Percentiles rank a stretch among this genome's conserved stretches.
Conservation (phyloP, 2,329 filamentous ascomycete genomes). For the Aureobasidium sp. region DNA sequence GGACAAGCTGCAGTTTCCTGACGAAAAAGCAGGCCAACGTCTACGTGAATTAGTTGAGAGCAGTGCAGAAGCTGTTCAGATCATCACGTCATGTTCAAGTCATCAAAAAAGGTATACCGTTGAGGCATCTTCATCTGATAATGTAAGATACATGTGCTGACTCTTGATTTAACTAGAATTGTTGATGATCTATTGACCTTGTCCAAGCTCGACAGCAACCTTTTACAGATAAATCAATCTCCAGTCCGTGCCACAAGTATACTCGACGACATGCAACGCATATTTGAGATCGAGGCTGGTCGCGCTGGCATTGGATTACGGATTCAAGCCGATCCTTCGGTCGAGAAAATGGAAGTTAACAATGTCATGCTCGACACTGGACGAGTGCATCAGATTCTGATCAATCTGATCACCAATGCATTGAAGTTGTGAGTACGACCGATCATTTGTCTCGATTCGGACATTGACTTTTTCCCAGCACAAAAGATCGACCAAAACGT, state of each 20-base stretch:
- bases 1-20: constrained; percentile 1
- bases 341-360: constrained; percentile 16
- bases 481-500: constrained; percentile 19
- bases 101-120: constrained; percentile 35
- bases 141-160: background rate
- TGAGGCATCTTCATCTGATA: background rate
- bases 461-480: constrained; percentile 5
- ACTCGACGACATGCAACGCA: constrained; percentile 26
- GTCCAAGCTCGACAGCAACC: constrained; percentile 40
- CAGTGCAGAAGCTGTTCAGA: constrained; percentile 33
- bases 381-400: constrained; percentile 23
- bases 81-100: constrained; percentile 40
- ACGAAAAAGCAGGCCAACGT: constrained; percentile 17
- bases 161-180: constrained; percentile 24
- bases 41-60: constrained; percentile 26
- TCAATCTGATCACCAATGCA: constrained; percentile 26
- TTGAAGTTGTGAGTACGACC: constrained; percentile 21
- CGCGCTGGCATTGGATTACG: constrained; percentile 24
- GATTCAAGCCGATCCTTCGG: constrained; percentile 6
- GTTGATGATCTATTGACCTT: constrained; percentile 43
- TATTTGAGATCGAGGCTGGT: constrained; percentile 29
- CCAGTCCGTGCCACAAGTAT: constrained; percentile 19
- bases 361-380: constrained; percentile 24
- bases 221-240: constrained; percentile 29
- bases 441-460: too few species aligned